phyloP scores from a whole-genome alignment of 306 rosid genomes.

The Cercis canadensis region DNA sequence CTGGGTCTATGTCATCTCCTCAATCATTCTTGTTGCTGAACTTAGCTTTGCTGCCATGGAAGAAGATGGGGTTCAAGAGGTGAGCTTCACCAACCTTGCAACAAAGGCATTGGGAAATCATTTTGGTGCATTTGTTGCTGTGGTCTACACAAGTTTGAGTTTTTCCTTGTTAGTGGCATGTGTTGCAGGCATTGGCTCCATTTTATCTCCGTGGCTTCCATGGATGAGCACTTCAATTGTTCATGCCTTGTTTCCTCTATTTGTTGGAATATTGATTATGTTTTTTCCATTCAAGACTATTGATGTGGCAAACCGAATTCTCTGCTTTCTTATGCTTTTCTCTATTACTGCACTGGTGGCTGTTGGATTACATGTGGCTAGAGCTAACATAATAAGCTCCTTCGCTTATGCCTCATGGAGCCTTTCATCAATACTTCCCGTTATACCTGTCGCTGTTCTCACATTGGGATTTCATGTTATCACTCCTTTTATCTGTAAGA shows the following conservation, averaged over 20 bases:
- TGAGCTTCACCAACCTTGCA: conserved; percentile 60
- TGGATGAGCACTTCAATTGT: conserved; percentile 25
- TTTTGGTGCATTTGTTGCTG: conserved; percentile 55
- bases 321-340: conserved; percentile 59
- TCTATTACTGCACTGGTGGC: conserved; percentile 55
- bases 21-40: conserved; percentile 60
- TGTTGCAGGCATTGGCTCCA: conserved; percentile 62
- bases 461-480: conserved; percentile 69
- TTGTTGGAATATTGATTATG: conserved; percentile 36
- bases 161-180: conserved; percentile 64
- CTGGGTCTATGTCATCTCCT: conserved; percentile 65
- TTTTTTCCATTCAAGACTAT: conserved; percentile 57
- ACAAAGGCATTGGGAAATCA: conserved; percentile 48
- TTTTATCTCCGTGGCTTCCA: conserved; percentile 46
- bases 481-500: conserved; percentile 64
- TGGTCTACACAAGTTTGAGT: conserved; percentile 47
- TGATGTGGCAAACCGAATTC: conserved; percentile 52
- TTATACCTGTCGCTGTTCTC: conserved; percentile 58
- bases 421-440: conserved; percentile 48
- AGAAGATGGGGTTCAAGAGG: conserved; percentile 57
- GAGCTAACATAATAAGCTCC: conserved; percentile 48
- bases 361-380: conserved; percentile 51
- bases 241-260: conserved; percentile 52
- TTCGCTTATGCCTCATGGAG: conserved; percentile 51
- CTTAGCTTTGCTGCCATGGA: conserved; percentile 64